Evolutionary conservation across 2,329 filamentous ascomycete genomes (phyloP).

Genomic region (Tolypocladium endophyticum): DNA sequence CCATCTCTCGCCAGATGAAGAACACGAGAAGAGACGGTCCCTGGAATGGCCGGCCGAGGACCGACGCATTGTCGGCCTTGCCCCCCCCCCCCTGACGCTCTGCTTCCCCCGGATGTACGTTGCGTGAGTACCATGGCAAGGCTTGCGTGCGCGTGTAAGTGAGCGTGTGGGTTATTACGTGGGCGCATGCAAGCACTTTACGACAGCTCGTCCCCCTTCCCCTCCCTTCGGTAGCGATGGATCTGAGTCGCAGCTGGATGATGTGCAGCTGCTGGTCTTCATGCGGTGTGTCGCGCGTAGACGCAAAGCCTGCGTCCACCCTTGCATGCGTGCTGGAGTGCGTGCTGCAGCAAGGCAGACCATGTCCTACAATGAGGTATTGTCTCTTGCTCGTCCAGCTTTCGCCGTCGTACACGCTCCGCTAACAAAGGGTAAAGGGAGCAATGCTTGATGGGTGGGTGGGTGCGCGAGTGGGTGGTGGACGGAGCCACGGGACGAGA

Average conservation of each 20-base stretch:
- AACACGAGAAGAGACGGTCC: neutral
- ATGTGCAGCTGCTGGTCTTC: conserved; percentile 1
- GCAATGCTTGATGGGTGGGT: neutral
- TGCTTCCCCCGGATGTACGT: too few species aligned
- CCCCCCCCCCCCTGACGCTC: too few species aligned
- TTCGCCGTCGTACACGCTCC: neutral
- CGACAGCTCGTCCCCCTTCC: neutral
- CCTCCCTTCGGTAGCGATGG: conserved; percentile 1
- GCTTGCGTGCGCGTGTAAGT: neutral
- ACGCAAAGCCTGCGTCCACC: neutral
- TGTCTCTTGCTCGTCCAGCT: neutral
- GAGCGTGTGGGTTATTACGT: neutral
- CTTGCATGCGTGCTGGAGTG: neutral
- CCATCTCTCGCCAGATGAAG: neutral
- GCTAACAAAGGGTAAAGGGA: neutral
- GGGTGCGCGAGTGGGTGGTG: neutral
- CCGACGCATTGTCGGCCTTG: neutral
- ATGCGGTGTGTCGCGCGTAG: neutral
- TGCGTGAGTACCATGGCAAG: too few species aligned
- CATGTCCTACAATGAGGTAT: neutral
- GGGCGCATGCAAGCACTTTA: neutral
- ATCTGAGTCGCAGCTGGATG: conserved; percentile 3
- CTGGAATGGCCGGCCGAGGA: too few species aligned
- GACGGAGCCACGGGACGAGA: neutral
- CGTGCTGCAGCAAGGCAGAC: neutral